Percentiles rank a stretch among this genome's conserved stretches.
phyloP scores from a whole-genome alignment of 2,329 filamentous ascomycete species.

The Coniochaeta prunicola region DNA sequence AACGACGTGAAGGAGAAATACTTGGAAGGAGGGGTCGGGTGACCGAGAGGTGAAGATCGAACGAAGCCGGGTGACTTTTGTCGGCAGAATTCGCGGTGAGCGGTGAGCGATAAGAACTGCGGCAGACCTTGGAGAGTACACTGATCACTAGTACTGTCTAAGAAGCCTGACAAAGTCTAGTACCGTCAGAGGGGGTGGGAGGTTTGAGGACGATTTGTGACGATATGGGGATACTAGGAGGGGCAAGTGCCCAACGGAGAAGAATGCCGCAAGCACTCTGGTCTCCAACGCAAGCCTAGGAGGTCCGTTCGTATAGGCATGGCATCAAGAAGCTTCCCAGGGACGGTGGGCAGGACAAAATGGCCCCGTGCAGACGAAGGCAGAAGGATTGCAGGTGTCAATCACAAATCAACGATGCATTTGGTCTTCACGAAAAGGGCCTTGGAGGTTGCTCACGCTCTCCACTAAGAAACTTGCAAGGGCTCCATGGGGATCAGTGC shows the following conservation, averaged over 20 bases:
- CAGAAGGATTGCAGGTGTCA: not conserved
- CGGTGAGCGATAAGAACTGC: too few relatives aligned
- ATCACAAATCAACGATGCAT: not conserved
- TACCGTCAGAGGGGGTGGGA: too few relatives aligned
- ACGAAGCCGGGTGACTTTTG: not conserved
- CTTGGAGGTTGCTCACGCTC: not conserved
- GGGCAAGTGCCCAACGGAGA: not conserved
- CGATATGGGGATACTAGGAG: not conserved
- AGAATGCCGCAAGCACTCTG: not conserved
- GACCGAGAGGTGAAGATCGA: not conserved
- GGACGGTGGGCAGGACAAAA: not conserved
- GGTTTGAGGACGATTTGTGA: not conserved
- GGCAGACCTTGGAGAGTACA: not conserved
- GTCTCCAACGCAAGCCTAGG: not conserved
- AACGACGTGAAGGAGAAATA: not conserved
- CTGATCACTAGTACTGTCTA: not conserved
- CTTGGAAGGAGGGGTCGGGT: not conserved
- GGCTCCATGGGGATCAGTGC: not conserved
- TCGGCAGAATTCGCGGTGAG: not conserved
- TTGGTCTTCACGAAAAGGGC: not conserved
- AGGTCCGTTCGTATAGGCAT: not conserved
- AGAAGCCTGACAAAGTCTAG: too few relatives aligned
- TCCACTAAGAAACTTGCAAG: not conserved
- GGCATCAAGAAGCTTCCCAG: not conserved
- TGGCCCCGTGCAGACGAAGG: not conserved